These are phyloP conservation scores for Apiospora arundinis DNA, from an alignment of 2,329 filamentous ascomycete species.

Conservation along the genomic window DNA sequence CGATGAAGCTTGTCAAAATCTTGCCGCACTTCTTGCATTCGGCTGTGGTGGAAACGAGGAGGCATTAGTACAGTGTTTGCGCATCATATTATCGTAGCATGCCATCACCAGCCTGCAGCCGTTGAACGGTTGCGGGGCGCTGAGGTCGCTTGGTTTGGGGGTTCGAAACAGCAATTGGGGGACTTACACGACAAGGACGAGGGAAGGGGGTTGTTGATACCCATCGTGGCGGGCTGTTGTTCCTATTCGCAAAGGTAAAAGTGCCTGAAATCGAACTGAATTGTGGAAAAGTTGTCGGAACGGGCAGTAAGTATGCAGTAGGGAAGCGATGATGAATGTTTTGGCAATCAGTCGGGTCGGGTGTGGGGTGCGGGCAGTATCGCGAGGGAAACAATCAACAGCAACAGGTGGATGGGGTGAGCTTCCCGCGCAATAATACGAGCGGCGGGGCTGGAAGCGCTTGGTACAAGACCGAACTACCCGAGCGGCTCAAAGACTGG, in stretches of 20 bases:
- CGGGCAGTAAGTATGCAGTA: background rate
- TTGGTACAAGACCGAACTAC: constrained; percentile 11
- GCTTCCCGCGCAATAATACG: background rate
- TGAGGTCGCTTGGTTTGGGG: constrained; percentile 27
- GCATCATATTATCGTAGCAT: constrained; percentile 19
- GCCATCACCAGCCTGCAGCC: constrained; percentile 23
- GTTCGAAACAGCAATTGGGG: constrained; percentile 10
- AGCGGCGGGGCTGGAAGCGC: background rate
- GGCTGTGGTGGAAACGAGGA: constrained; percentile 60
- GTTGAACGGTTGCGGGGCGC: constrained; percentile 25
- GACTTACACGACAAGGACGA: constrained; percentile 72
- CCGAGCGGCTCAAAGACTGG: background rate
- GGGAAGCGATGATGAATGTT: background rate
- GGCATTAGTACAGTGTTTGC: background rate
- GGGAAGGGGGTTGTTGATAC: constrained; percentile 71
- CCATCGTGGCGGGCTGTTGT: constrained; percentile 52
- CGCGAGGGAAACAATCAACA: constrained; percentile 12
- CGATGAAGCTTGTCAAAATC: constrained; percentile 93
- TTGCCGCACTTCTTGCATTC: constrained; percentile 98
- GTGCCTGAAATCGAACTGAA: background rate
- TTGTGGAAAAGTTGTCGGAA: background rate
- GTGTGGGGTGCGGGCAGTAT: background rate
- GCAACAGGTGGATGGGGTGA: background rate
- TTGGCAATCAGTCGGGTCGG: background rate
- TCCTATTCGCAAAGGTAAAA: background rate